phyloP scores from a whole-genome alignment of 306 rosid species.

The Ziziphus jujuba region DNA sequence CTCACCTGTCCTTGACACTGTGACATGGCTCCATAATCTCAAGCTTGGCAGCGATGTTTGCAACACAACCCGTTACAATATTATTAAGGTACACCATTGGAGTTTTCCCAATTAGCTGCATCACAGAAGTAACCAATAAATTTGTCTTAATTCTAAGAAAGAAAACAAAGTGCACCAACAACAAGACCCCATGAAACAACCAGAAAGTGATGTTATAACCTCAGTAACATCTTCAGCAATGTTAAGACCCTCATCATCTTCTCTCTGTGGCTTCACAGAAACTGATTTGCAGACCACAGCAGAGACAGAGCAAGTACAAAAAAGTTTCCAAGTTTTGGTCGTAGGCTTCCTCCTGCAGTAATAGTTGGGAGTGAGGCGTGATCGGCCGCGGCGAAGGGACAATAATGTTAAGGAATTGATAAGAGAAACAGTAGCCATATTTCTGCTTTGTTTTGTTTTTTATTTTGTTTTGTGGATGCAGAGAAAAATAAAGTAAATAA shows the following conservation, averaged over 20 bases:
- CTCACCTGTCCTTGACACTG: slow-evolving; percentile 97
- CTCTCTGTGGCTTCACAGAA: slow-evolving; percentile 52
- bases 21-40: slow-evolving; percentile 99
- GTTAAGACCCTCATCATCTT: slow-evolving; percentile 71
- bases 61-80: slow-evolving; percentile 72
- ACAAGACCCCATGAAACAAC: too few relatives aligned
- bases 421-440: slow-evolving; percentile 62
- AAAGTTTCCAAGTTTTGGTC: slow-evolving; percentile 16
- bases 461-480: too few relatives aligned
- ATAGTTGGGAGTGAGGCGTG: slow-evolving; percentile 32
- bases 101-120: slow-evolving; percentile 94
- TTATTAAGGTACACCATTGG: slow-evolving; percentile 96
- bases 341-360: slow-evolving; percentile 1
- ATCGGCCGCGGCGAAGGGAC: slow-evolving; percentile 30
- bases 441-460: not conserved
- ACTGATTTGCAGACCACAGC: slow-evolving; percentile 64
- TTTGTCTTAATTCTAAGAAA: too few relatives aligned
- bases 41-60: slow-evolving; percentile 96
- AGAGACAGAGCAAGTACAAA: slow-evolving; percentile 21
- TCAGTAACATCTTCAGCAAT: slow-evolving; percentile 84
- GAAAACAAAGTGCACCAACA: too few relatives aligned
- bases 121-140: slow-evolving; percentile 25
- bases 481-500: too few relatives aligned
- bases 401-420: slow-evolving; percentile 45
- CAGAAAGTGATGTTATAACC: slow-evolving; percentile 16